Percentiles rank a stretch among this genome's conserved stretches.
Conservation (phyloP, 2,329 filamentous ascomycete genomes). For the Ophiostoma sp. region DNA sequence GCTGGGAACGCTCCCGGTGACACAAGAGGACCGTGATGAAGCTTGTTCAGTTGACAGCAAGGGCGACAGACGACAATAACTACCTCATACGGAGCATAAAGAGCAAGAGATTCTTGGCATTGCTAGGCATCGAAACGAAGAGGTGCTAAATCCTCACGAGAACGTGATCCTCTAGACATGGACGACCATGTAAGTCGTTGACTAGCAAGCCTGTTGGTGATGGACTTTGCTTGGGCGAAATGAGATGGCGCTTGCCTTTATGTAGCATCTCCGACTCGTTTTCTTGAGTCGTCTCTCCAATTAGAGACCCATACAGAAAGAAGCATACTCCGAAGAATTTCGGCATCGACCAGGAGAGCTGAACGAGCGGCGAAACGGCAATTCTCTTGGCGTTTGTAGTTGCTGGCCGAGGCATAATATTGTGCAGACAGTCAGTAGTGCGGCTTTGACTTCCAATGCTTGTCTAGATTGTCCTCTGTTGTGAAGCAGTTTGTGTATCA, state of each 20-base stretch:
- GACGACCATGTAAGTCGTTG: neutral
- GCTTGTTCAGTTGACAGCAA: neutral
- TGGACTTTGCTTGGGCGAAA: neutral
- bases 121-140: neutral
- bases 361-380: neutral
- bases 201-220: neutral
- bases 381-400: neutral
- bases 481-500: conserved; percentile 20
- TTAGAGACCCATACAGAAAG: neutral
- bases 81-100: neutral
- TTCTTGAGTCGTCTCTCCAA: neutral
- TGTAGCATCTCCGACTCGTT: neutral
- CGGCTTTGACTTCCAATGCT: neutral
- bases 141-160: neutral
- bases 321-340: neutral
- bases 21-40: neutral
- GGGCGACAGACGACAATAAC: neutral
- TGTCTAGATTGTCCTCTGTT: neutral
- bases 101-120: neutral
- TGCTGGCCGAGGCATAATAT: neutral
- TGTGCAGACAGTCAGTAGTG: neutral
- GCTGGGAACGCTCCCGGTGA: neutral
- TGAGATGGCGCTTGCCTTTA: neutral
- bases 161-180: neutral
- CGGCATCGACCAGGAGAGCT: neutral